Evolutionary conservation across 768 basidiomycete species (phyloP), one percentile per base, ranked within the genome.

Genomic region (Paxillus rubicundulus): DNA sequence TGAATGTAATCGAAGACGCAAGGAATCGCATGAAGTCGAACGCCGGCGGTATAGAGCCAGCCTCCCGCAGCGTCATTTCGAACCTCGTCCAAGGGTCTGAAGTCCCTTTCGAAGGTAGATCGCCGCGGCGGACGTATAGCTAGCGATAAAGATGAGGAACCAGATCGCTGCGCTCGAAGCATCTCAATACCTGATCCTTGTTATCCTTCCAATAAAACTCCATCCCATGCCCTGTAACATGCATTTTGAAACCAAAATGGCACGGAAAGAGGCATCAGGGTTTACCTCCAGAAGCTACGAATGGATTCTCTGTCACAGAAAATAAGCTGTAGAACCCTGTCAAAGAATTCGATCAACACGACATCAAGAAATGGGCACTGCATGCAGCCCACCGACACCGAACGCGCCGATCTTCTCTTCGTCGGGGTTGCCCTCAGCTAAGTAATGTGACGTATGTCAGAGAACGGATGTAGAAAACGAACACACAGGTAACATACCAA

Each of bases 381-480:
- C 9, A 9, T 33, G n/a, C 6, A 20, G 43, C 79, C 51, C 53
- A 80, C 85, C 86, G 18, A 89, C 87, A 52, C 89, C 89, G 59
- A 92, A 91, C 32, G 92, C 92, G n/a, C 95, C 95, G 49, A 98
- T 94, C 75, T 92, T 93, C 69, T 89, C 85, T 69, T 95, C 92
- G 61, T 96, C 92, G 0, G 93, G 93, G 66, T 98, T 96, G 0
- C 94, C 94, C 62, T 92, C 90, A 13, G 93, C 93, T 84, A 60
- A 56, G 54, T 1, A 18, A 9, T 47, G 21, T 17, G 27, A 40
- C 5, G 33, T 53, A 14, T 45, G 9, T 49, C 12, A 51, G 28
- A 28, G 13, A 13, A 45, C 36, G 34, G 20, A 30, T 28, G 30
- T 10, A 24, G 5, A 44, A 9, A 39, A n/a, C 9, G 41, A 28